phyloP scores from a whole-genome alignment of 257 asterid genomes.

The Solanum pinnatisectum region DNA sequence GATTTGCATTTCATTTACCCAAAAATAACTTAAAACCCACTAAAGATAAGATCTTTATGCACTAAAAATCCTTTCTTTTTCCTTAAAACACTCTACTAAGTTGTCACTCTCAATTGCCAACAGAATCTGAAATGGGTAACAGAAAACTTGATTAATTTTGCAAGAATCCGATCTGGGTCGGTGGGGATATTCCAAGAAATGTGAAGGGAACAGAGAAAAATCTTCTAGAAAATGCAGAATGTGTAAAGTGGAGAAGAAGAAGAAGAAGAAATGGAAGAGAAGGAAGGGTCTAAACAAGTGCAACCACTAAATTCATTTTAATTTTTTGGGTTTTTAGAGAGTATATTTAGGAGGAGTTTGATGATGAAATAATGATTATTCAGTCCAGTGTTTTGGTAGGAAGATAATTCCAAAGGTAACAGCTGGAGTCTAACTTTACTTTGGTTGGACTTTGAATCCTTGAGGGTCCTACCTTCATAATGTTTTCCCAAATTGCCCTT shows the following conservation, averaged over 20 bases:
- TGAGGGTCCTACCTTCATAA: not conserved
- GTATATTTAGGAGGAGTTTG: not conserved
- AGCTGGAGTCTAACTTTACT: not conserved
- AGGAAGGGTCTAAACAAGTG: not conserved
- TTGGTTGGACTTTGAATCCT: not conserved
- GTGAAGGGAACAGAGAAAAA: not conserved
- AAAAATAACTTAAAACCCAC: not conserved
- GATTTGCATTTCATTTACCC: constrained; percentile 31
- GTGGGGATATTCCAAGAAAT: constrained; percentile 2
- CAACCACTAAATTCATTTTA: not conserved
- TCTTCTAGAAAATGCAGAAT: constrained; percentile 4
- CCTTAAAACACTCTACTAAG: not conserved
- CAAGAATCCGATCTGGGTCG: constrained; percentile 28
- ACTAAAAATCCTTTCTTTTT: not conserved
- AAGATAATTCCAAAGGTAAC: constrained; percentile 7
- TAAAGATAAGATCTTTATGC: constrained; percentile 16
- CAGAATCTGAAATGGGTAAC: constrained; percentile 18
- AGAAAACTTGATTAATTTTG: constrained; percentile 3
- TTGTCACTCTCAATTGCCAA: not conserved
- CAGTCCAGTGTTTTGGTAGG: not conserved
- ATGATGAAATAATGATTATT: not conserved
- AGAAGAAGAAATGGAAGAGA: not conserved
- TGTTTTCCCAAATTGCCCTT: not conserved
- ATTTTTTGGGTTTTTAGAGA: not conserved
- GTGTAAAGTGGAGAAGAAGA: not conserved